These are phyloP conservation scores for Arthrobotrys pseudoclavata DNA, from an alignment of 2,329 filamentous ascomycete genomes.

Conservation along the genomic window DNA sequence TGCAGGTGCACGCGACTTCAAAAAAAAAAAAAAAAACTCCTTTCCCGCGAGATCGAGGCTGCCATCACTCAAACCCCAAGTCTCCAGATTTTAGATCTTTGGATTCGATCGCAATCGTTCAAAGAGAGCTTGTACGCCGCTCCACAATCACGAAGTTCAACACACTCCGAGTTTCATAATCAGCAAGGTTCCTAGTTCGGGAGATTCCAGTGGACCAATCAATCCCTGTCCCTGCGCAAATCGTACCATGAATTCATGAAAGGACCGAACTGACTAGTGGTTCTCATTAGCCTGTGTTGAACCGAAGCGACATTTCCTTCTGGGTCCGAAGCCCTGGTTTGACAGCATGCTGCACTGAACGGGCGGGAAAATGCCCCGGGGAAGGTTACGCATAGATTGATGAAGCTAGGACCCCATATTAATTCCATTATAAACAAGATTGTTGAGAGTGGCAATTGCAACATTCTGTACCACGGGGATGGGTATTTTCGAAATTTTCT, in stretches of 20 bases:
- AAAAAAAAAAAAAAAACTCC: not conserved
- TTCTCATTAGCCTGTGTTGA: conserved; percentile 23
- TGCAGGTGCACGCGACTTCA: conserved; percentile 15
- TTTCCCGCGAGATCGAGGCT: conserved; percentile 20
- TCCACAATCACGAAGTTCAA: conserved; percentile 14
- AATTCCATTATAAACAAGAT: conserved; percentile 7
- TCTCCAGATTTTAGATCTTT: conserved; percentile 9
- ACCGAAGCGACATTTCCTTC: conserved; percentile 24
- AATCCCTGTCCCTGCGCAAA: conserved; percentile 28
- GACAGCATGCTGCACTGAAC: conserved; percentile 12
- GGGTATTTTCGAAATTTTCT: not conserved
- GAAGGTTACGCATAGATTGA: conserved; percentile 25
- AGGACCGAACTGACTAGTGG: conserved; percentile 3
- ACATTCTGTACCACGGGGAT: conserved; percentile 24
- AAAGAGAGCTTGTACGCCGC: conserved; percentile 11
- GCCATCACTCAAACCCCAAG: not conserved
- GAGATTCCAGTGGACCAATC: conserved; percentile 14
- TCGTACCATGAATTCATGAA: conserved; percentile 16
- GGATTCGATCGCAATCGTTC: not conserved
- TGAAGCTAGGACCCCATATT: conserved; percentile 19
- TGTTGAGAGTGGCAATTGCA: conserved; percentile 26
- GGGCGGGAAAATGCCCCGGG: conserved; percentile 22
- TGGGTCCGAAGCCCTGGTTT: conserved; percentile 14
- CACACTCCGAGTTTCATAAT: conserved; percentile 19
- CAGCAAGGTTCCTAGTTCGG: conserved; percentile 22